Conservation (phyloP, 2,329 filamentous ascomycete species). For the Aspergillus ochraceoroseus region DNA sequence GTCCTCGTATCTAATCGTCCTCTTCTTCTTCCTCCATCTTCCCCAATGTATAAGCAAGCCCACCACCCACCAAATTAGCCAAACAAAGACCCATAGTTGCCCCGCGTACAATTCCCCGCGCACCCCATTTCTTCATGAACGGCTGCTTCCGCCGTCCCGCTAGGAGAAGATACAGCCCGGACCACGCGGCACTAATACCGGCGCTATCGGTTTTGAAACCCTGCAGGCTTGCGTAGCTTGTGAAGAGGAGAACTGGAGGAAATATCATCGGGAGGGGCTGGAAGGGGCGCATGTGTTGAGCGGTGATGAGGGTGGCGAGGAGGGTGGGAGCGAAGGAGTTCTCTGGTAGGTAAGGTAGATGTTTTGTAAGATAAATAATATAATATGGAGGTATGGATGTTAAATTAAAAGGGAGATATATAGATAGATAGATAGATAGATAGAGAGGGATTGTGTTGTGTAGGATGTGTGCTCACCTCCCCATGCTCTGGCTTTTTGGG, state of each 20-base stretch:
- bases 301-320: constrained; percentile 61
- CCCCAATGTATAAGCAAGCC: constrained; percentile 45
- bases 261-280: constrained; percentile 63
- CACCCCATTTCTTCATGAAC: constrained; percentile 44
- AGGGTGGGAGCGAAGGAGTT: constrained; percentile 60
- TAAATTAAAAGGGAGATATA: too few relatives aligned
- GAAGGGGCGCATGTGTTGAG: constrained; percentile 63
- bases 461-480: constrained; percentile 42
- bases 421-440: too few relatives aligned
- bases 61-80: constrained; percentile 45
- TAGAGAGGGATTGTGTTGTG: too few relatives aligned
- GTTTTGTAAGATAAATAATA: background rate
- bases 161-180: constrained; percentile 59
- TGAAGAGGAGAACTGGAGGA: constrained; percentile 61
- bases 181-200: constrained; percentile 61
- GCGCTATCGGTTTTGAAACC: constrained; percentile 60
- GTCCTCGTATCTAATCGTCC: too few relatives aligned
- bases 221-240: constrained; percentile 60
- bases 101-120: constrained; percentile 44
- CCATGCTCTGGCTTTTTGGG: constrained; percentile 40
- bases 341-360: constrained; percentile 41
- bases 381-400: background rate
- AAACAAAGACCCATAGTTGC: constrained; percentile 45
- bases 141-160: constrained; percentile 53
- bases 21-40: constrained; percentile 40